Percentiles rank a stretch among this genome's conserved stretches.
These are phyloP conservation scores for Prosopis cineraria DNA, from an alignment of 306 rosid genomes.

Conservation along the genomic window DNA sequence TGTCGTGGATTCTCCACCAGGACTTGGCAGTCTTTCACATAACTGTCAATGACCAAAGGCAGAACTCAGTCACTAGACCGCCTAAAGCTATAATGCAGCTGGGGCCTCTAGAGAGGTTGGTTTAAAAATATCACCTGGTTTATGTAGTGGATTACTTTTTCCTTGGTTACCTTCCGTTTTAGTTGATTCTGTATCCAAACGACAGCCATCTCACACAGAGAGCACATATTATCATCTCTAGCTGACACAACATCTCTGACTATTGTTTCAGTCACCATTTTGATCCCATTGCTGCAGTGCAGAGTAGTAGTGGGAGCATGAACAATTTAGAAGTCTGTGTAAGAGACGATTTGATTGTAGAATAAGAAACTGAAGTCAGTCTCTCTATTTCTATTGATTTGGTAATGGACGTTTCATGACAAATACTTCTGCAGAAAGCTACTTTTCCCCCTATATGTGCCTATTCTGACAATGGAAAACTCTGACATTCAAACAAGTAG, in stretches of 20 bases:
- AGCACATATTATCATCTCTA: constrained; percentile 54
- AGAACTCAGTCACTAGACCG: constrained; percentile 12
- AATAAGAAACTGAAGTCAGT: constrained; percentile 4
- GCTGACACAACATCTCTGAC: constrained; percentile 40
- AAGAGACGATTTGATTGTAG: neutral
- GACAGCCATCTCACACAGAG: constrained; percentile 77
- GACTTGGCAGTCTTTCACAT: constrained; percentile 79
- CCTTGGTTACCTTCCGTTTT: constrained; percentile 61
- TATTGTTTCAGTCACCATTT: constrained; percentile 63
- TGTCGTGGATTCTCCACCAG: constrained; percentile 70
- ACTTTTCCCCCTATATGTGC: neutral
- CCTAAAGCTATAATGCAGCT: neutral
- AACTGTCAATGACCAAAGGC: constrained; percentile 51
- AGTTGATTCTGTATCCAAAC: constrained; percentile 81
- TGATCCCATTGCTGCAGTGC: constrained; percentile 55
- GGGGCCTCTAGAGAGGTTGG: constrained; percentile 21
- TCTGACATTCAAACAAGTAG: constrained; percentile 7
- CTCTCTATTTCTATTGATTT: neutral
- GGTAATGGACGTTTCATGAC: constrained; percentile 6
- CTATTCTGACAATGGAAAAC: neutral
- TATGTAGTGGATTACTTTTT: constrained; percentile 64
- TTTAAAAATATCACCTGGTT: constrained; percentile 51
- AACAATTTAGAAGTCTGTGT: constrained; percentile 23
- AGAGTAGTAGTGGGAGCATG: constrained; percentile 10
- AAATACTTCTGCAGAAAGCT: neutral